Base-by-base conservation (phyloP, 2,329 filamentous ascomycete species). In the Trichoderma sp. region DNA sequence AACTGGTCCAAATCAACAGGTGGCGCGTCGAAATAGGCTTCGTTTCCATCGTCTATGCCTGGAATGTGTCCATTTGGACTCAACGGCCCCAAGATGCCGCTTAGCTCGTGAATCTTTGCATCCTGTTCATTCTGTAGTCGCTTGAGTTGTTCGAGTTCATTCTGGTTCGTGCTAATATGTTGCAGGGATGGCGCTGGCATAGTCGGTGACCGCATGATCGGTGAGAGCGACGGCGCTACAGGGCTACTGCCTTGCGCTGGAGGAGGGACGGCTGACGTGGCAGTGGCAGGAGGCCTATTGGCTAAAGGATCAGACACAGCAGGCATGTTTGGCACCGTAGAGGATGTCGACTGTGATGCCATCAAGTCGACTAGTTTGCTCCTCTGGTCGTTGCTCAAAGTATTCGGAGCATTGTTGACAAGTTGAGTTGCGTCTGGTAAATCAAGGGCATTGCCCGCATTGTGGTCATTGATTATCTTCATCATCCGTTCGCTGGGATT, bases 1-100 rank as follows among this genome's bases (percentile, higher is more conserved):
- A 81, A 87, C 73, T 87, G 83, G 60, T 87, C 84, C 6, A 86
- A 76, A 67, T 87, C 85, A 16, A 84, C 76, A 43, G 79, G 79
- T 13, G 76, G 72, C 43, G 76, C 69, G 68, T 81, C 75, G 74
- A 81, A 80, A 71, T 78, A 77, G 39, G 75, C 75, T 21, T 76
- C 78, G 24, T 72, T 68, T 18, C 73, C 76, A 3, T 85, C 83
- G 1, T 82, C 82, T 1, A 96, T 78, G 5, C 92, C 92, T 1
- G 93, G 91, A 43, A 97, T 92, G 18, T 87, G 86, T 5, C 93
- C 93, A 0, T 88, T 92, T 0, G 94, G 94, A 74, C 90, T 94
- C 14, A 97, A 84, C 0, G 94, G 94, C 7, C 91, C 90, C 8
- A 97, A 85, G 18, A 93, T 82, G 67, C 88, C 89, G 63, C 89